These are phyloP conservation scores for Thermomucor indicae-seudaticae DNA, from an alignment of 371 early-diverging fungal species.

Conservation along the genomic window DNA sequence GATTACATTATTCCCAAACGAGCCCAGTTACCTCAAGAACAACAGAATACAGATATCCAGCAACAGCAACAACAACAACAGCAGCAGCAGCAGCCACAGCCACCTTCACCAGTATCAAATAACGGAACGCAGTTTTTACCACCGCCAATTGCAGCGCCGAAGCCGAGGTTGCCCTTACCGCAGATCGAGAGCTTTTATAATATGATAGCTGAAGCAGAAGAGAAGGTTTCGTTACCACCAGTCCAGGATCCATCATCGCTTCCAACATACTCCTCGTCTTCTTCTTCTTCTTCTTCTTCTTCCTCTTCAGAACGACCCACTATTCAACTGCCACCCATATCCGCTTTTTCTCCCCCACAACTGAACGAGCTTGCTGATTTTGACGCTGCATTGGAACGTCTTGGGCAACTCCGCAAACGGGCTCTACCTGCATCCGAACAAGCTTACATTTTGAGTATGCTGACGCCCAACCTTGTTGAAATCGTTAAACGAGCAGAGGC, in stretches of 20 bases:
- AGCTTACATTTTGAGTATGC: slow-evolving; percentile 4
- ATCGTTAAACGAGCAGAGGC: slow-evolving; percentile 9
- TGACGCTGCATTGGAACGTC: slow-evolving; percentile 9
- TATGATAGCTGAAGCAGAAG: background rate
- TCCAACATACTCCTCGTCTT: too few species aligned
- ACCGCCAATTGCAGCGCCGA: background rate
- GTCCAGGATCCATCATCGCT: slow-evolving; percentile 1
- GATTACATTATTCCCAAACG: slow-evolving; percentile 18
- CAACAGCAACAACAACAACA: too few species aligned
- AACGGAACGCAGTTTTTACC: too few species aligned
- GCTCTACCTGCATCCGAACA: slow-evolving; percentile 7
- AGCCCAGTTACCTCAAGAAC: background rate
- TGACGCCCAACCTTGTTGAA: slow-evolving; percentile 5
- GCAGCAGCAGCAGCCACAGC: too few species aligned
- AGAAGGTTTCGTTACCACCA: background rate
- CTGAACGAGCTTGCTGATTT: slow-evolving; percentile 13
- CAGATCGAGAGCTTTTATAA: slow-evolving; percentile 2
- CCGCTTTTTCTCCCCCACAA: too few species aligned
- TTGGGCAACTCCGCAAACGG: slow-evolving; percentile 6
- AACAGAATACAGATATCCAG: background rate
- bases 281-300: too few species aligned
- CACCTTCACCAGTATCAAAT: too few species aligned
- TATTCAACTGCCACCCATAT: background rate
- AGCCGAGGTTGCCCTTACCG: background rate
- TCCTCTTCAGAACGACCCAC: too few species aligned